Conservation (phyloP, 1,139 yeast genomes). For the Yamadazyma dushanensis region DNA sequence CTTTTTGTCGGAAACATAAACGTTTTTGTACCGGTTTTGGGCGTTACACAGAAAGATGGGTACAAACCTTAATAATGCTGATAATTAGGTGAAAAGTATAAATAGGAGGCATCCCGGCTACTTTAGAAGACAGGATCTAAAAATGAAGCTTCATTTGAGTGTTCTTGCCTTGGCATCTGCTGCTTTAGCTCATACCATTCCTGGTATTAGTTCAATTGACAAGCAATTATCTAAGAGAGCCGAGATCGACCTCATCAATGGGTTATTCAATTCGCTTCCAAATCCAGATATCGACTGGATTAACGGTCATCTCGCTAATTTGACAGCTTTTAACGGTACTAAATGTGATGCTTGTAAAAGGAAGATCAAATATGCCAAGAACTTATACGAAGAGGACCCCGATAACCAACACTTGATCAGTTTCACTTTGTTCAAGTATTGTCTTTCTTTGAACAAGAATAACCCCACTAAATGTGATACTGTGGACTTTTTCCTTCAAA, state of each 20-base stretch:
- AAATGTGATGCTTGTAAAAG: constrained; percentile 38
- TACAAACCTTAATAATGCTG: too few relatives aligned
- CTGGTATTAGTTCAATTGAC: constrained; percentile 21
- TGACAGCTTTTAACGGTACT: constrained; percentile 30
- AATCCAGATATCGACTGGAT: constrained; percentile 33
- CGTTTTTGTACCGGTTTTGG: too few relatives aligned
- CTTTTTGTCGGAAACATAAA: too few relatives aligned
- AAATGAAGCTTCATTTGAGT: constrained; percentile 1
- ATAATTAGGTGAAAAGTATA: constrained; percentile 1
- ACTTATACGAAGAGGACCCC: constrained; percentile 29
- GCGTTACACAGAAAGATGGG: too few relatives aligned
- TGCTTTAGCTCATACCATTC: constrained; percentile 19
- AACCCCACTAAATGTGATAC: constrained; percentile 34
- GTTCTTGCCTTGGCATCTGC: constrained; percentile 5
- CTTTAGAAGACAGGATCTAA: too few relatives aligned
- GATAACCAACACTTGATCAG: constrained; percentile 36
- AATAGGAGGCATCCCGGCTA: not conserved
- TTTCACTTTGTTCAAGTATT: constrained; percentile 36
- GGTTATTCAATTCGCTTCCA: constrained; percentile 25
- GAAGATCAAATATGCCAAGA: constrained; percentile 31
- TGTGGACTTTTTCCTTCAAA: constrained; percentile 39
- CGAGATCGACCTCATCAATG: constrained; percentile 21
- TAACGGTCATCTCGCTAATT: constrained; percentile 24
- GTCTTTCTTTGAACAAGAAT: constrained; percentile 30
- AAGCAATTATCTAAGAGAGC: constrained; percentile 19